phyloP scores from a whole-genome alignment of 768 basidiomycete species.

The Pleurotus cornucopiae region DNA sequence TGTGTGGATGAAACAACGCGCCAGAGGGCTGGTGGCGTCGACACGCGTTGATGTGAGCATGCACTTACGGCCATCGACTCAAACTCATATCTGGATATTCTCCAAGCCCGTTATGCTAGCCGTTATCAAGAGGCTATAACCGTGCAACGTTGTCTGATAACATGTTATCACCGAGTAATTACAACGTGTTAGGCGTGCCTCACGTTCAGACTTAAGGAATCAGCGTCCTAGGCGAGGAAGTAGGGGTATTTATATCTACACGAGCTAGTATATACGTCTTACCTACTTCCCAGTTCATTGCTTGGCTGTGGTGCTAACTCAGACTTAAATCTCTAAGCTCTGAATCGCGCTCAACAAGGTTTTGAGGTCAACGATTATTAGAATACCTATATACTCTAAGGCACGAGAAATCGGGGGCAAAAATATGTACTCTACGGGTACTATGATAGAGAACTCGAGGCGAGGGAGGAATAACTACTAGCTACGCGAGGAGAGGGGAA shows the following conservation, averaged over 20 bases:
- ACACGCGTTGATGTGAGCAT: neutral
- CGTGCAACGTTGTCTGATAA: neutral
- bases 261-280: slow-evolving; percentile 5
- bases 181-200: neutral
- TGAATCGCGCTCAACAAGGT: neutral
- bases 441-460: slow-evolving; percentile 2
- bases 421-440: neutral
- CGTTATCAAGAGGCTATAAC: neutral
- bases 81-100: neutral
- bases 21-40: slow-evolving; percentile 2
- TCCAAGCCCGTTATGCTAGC: neutral
- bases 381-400: slow-evolving; percentile 7
- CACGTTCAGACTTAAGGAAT: neutral
- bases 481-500: neutral
- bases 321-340: neutral
- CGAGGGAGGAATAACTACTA: neutral
- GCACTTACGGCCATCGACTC: neutral
- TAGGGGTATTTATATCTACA: neutral
- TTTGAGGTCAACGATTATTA: slow-evolving; percentile 1
- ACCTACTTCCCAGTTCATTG: slow-evolving; percentile 6
- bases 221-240: neutral
- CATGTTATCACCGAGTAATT: neutral
- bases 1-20: neutral
- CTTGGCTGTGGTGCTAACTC: neutral
- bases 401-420: neutral